A percentile compares a stretch with the other conserved stretches of the same genome.
Conservation (phyloP, 2,329 filamentous ascomycete genomes). For the Colletotrichum sp. region DNA sequence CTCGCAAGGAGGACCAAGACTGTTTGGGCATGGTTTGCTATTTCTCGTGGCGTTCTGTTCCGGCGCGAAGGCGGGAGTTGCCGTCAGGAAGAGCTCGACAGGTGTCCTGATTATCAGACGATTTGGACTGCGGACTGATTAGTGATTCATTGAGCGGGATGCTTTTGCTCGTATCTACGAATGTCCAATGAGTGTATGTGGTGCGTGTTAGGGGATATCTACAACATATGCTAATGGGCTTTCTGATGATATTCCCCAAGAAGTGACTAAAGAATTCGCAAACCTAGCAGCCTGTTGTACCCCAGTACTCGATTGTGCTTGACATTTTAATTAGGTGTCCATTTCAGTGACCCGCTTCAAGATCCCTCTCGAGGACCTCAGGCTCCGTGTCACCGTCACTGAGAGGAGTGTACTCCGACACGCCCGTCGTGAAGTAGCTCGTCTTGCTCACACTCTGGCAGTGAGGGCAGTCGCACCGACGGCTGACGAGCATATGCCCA, state of each 20-base stretch:
- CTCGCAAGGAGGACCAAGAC: background rate
- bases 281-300: background rate
- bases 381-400: conserved; percentile 1
- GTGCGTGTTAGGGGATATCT: background rate
- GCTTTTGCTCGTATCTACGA: background rate
- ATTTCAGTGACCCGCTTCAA: background rate
- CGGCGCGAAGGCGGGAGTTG: background rate
- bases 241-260: background rate
- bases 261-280: background rate
- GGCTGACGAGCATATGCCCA: background rate
- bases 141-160: background rate
- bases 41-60: background rate
- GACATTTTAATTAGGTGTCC: too few relatives aligned
- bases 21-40: background rate
- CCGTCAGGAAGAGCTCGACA: background rate
- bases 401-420: conserved; percentile 13
- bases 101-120: background rate
- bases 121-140: background rate
- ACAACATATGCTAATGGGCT: background rate
- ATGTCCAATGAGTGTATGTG: background rate
- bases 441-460: background rate
- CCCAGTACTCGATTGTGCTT: too few relatives aligned
- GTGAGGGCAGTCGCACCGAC: conserved; percentile 9
- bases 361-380: background rate
- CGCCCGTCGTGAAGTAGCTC: background rate